A percentile compares a stretch with the other conserved stretches of the same genome.
Conservation (phyloP, 345 rosid genomes). For the Arabidopsis suecica region DNA sequence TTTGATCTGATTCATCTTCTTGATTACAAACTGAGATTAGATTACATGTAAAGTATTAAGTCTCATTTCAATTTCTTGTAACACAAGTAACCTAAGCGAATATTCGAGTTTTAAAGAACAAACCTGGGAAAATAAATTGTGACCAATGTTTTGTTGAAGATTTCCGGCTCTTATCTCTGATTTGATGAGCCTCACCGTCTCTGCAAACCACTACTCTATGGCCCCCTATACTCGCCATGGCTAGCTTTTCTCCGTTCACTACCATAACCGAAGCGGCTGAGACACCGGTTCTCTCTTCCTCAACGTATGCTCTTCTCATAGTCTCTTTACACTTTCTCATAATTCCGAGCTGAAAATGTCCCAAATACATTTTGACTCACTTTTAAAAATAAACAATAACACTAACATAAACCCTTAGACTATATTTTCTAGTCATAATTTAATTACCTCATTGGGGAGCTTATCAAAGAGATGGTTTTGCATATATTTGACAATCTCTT, state of each 20-base stretch:
- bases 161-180: conserved; percentile 44
- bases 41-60: background rate
- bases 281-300: conserved; percentile 40
- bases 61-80: background rate
- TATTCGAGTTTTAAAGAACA: background rate
- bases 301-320: conserved; percentile 58
- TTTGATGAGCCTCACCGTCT: conserved; percentile 69
- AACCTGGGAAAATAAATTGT: conserved; percentile 48
- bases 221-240: conserved; percentile 64
- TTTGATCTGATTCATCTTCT: conserved; percentile 29
- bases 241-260: conserved; percentile 73
- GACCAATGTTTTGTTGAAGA: conserved; percentile 58
- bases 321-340: conserved; percentile 60
- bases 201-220: conserved; percentile 63
- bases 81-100: background rate
- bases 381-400: background rate
- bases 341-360: conserved; percentile 52
- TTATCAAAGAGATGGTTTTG: conserved; percentile 67
- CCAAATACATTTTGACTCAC: background rate
- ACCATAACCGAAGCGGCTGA: conserved; percentile 66
- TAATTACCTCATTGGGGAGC: conserved; percentile 52
- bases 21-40: conserved; percentile 48
- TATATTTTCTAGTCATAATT: background rate
- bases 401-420: background rate
- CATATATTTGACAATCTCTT: conserved; percentile 56